Evolutionary conservation across 306 rosid genomes (phyloP), one percentile per base, ranked within the genome.

Genomic region (Vigna unguiculata): DNA sequence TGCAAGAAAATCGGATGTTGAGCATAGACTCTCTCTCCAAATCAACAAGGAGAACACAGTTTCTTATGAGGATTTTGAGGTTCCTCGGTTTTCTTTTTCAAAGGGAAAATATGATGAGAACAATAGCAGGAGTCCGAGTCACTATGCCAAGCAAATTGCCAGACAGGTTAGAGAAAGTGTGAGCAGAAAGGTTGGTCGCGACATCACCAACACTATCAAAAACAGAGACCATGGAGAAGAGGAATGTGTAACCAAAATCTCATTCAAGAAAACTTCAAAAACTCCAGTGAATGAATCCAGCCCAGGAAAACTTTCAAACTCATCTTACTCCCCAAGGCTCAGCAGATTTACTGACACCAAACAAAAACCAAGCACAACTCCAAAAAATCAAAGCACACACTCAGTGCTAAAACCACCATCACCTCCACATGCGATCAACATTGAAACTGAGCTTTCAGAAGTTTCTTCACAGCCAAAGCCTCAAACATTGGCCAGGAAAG

Each of bases 21-120:
- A 96, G 30, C 91, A 86, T 67, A 87, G 97, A 46, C 75, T 92
- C 9, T 92, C 99, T 20, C 97, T 96, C 28, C 99, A 96, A 76
- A 85, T 95, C 85, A 95, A 90, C 92, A 90, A 85, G 60, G 96
- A 90, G 53, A 92, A 90, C 67, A 45, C 36, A 8, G 79, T 57
- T 9, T 9, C 60, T 12, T 36, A 63, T 51, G 89, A 78, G 51
- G 90, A 90, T 16, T 36, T 84, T n/a, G 97, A 90, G 6, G 53
- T 73, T 43, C 89, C 88, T 38, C 74, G 88, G 67, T 70, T 84
- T 30, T 88, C 93, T 51, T 77, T 80, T 65, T 74, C 86, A 41
- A 88, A 81, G 38, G 78, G 88, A 79, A 88, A 74, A 77, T 62
- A 72, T 45, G 87, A 83, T 65, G 89, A 87, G 20, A 76, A 82